Evolutionary conservation across 1,284 basidiomycete genomes (phyloP), one percentile per base, ranked within the genome.

Genomic region (Malassezia restricta): DNA sequence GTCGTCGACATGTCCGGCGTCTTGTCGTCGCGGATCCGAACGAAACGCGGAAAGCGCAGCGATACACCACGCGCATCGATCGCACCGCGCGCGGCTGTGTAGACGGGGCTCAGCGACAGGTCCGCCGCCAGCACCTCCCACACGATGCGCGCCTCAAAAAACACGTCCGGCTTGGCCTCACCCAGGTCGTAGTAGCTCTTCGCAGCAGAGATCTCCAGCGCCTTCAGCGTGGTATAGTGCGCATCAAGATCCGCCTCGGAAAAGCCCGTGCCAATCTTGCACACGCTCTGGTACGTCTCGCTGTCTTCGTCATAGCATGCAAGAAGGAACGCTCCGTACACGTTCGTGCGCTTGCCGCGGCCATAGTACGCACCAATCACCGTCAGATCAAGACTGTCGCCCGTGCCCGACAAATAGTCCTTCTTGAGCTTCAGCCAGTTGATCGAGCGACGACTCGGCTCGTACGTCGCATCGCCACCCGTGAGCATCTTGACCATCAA

Each of bases 81-180:
- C 24, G 60, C 30, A 58, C 92, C 92, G 73, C 90, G 86, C n/a
- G 87, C 94, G 5, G 94, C 94, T 5, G 87, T 87, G 73, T 99
- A 99, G 29, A 98, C 81, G 0, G 94, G 94, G 76, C 90, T 95
- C 6, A 98, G 76, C 74, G 88, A 94, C 64, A 99, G 74, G 77
- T 99, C 94, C 5, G 94, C 94, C 0, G 92, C 87, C 65, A 98
- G 79, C 30, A 99, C 91, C 76, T 99, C 94, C 91, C 92, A 98
- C 1, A 99, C 88, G 15, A 94, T 47, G 44, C 64, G 62, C 9
- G 68, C 59, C 39, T 71, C 68, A 47, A 74, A 73, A 47, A 57
- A 71, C 6, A 59, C 52, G 42, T 72, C 64, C 5, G 71, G 68
- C 35, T 69, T 71, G 8, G 67, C 68, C 3, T 66, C 69, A 32